Percentiles rank a stretch among this genome's conserved stretches.
Evolutionary conservation across 306 rosid species (phyloP).

Genomic region (Glycine soja): DNA sequence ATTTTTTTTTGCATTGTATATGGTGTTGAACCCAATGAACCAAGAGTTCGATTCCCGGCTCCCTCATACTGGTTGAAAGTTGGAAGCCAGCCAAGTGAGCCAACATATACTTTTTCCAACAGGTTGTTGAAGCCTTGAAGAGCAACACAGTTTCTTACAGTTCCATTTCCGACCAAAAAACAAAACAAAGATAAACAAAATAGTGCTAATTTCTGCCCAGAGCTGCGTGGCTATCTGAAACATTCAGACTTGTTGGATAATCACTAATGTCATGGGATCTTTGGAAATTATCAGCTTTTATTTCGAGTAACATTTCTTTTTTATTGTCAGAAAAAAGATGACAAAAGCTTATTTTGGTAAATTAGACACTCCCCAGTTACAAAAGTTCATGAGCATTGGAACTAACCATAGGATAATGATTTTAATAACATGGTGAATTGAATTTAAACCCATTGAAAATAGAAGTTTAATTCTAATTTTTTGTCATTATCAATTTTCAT

Average conservation of each 20-base stretch:
- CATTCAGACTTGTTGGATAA: background rate
- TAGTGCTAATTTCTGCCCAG: background rate
- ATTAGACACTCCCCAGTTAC: background rate
- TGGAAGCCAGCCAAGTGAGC: background rate
- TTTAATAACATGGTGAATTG: background rate
- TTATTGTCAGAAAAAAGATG: background rate
- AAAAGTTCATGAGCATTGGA: background rate
- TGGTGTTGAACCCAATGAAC: background rate
- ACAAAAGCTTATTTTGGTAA: background rate
- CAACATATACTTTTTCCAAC: background rate
- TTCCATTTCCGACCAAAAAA: background rate
- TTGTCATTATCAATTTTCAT: background rate
- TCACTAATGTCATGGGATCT: background rate
- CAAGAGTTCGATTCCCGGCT: background rate
- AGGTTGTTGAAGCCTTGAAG: background rate
- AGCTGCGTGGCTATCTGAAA: background rate
- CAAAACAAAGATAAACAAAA: background rate
- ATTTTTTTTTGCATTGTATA: conserved; percentile 33
- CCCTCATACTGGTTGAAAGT: background rate
- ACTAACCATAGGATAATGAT: background rate
- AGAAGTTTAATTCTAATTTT: background rate
- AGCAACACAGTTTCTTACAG: background rate
- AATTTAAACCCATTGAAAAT: background rate
- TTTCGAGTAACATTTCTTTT: background rate
- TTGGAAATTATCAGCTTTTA: background rate